Base-by-base conservation (phyloP, 1,284 basidiomycete species). In the Ceratobasidium sp. region DNA sequence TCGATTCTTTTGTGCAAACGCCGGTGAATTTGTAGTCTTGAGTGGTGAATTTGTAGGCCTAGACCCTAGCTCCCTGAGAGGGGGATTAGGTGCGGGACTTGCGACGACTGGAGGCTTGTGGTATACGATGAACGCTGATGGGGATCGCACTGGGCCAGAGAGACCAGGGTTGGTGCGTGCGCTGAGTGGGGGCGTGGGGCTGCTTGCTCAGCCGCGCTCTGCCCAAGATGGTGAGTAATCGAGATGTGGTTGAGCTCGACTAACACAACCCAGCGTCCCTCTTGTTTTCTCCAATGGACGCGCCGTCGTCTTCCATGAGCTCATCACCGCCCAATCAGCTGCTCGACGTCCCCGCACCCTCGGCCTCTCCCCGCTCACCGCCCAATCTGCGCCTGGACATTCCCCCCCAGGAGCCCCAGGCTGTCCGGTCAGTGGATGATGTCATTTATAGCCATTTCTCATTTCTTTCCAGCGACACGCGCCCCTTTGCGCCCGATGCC, bases 351-450 rank as follows among this genome's bases (percentile, higher is more conserved):
- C 62, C 35, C 2, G 47, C 42, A n/a, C 57, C 42, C 31, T n/a
- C 49, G 27, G 38, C 38, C n/a, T 54, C 62, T 12, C 62, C 62
- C 4, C 62, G 62, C 27, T 42, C 50, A 2, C 49, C 62, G 22
- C 62, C 62, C 20, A 65, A 53, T 53, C 43, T 65, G 27, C 49
- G 62, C 34, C 38, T 65, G 1, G 62, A 65, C 34, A 65, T 65
- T 29, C 62, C 62, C 22, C 35, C 49, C 27, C 62, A 65, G 62
- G 62, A 20, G 29, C 29, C 29, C 29, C 52, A 13, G 22, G 22
- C 62, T 25, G 50, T 22, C 25, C 62, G 62, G 62, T 65, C 25
- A 20, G 62, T 43, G 7, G 38, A 47, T 47, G 45, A 47, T 47
- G 45, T 47, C 45, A 47, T 47, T 17, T 40, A 17, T 40, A 8